These are phyloP conservation scores for Penicillium sp. DNA, from an alignment of 2,329 filamentous ascomycete genomes.

Conservation along the genomic window DNA sequence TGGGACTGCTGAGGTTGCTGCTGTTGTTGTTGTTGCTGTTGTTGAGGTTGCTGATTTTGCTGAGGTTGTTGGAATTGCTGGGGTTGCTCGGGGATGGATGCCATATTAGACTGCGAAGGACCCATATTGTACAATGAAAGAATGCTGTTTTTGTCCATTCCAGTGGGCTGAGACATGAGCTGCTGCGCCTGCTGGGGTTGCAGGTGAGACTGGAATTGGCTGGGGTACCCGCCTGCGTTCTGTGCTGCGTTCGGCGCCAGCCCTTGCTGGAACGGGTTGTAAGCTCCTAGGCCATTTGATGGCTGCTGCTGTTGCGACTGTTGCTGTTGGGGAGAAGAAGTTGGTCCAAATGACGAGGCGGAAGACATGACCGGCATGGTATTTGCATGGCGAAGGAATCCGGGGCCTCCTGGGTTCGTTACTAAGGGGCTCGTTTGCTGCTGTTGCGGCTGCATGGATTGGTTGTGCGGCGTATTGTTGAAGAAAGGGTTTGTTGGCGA, in stretches of 20 bases:
- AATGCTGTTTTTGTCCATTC: conserved; percentile 48
- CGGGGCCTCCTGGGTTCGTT: conserved; percentile 2
- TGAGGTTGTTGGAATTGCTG: conserved; percentile 24
- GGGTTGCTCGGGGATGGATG: conserved; percentile 31
- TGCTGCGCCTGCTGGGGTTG: conserved; percentile 26
- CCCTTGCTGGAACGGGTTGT: conserved; percentile 37
- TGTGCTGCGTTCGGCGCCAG: conserved; percentile 26
- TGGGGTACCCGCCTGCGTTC: conserved; percentile 23
- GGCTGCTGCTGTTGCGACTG: conserved; percentile 21
- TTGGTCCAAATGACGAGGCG: conserved; percentile 30
- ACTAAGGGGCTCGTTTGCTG: conserved; percentile 9
- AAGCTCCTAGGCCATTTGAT: conserved; percentile 22
- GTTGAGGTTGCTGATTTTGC: conserved; percentile 18
- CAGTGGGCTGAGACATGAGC: conserved; percentile 41
- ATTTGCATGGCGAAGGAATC: conserved; percentile 34
- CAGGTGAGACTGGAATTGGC: conserved; percentile 26
- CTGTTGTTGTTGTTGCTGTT: not conserved
- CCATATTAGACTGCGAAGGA: conserved; percentile 27
- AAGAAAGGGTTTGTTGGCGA: conserved; percentile 38
- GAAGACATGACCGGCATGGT: conserved; percentile 39
- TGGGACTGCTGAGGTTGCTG: conserved; percentile 23
- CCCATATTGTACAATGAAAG: conserved; percentile 48
- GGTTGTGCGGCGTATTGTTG: conserved; percentile 24
- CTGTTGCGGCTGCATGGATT: conserved; percentile 23
- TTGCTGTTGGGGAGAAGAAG: conserved; percentile 28